Evolutionary conservation across 495 filamentous ascomycete species (phyloP), one percentile per base, ranked within the genome.

Genomic region (Clohesyomyces aquaticus): DNA sequence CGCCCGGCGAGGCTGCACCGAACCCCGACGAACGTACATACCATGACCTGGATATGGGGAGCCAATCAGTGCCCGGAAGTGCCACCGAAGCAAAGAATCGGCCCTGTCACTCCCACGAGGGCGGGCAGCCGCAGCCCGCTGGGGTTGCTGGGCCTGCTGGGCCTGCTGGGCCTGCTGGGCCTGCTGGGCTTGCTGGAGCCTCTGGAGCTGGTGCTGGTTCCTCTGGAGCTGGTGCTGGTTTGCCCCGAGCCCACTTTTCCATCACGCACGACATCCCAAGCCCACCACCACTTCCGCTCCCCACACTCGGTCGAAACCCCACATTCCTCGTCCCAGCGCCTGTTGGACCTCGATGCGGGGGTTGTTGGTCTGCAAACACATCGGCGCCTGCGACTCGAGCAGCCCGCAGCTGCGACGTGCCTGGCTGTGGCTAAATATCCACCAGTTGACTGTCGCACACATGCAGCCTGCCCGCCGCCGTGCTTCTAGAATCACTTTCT

Each of bases 341-440:
- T 14, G 32, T 38, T 14, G 32, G 6, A 6, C 32, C 32, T 38
- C 32, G 6, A 6, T 38, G 32, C 32, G 32, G 32, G 32, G 32
- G 14, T 14, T 38, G 6, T n/a, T n/a, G n/a, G n/a, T 38, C 32
- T 14, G 6, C 46, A 2, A 49, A 49, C 22, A 8, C 19, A n/a
- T 50, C 47, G 47, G 47, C 16, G 49, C 4, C 49, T 8, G 16
- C 23, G 49, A 52, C 8, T 52, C 49, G 25, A 52, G 49, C 49
- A 10, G 25, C 22, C 48, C 21, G 29, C 12, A n/a, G 16, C 21
- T 25, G 9, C 11, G 2, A 22, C 27, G 12, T 16, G 11, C 18
- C 38, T 4, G 38, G 19, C n/a, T 0, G 27, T 23, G 62, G 55
- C 55, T 65, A 65, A 65, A 65, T 57, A 28, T 55, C 62, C 62